Conservation (phyloP, 106 monocot genomes). For the Dendrobium huoshanense region DNA sequence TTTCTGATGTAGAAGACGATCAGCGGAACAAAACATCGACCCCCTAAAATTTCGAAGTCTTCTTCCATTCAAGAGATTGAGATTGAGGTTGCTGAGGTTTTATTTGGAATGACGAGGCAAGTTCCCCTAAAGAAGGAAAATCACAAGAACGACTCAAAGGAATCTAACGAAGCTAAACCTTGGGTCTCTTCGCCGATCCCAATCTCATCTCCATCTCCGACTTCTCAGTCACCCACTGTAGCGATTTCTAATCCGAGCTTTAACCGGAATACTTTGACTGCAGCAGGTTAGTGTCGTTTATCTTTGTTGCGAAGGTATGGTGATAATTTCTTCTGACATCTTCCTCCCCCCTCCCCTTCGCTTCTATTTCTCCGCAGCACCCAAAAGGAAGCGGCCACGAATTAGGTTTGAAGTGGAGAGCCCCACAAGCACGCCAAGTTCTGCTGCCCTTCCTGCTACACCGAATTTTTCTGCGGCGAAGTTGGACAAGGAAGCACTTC, state of each 20-base stretch:
- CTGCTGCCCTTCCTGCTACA: background rate
- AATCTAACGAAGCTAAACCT: conserved; percentile 36
- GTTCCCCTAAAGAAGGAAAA: conserved; percentile 30
- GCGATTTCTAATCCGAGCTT: conserved; percentile 8
- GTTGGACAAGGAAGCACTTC: conserved; percentile 22
- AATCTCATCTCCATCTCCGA: conserved; percentile 15
- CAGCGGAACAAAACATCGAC: conserved; percentile 43
- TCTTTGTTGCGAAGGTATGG: background rate
- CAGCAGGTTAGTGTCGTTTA: conserved; percentile 29
- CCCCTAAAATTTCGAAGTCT: conserved; percentile 49
- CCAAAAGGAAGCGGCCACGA: conserved; percentile 68
- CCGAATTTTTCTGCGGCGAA: conserved; percentile 16
- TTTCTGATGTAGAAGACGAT: conserved; percentile 38
- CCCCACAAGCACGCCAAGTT: conserved; percentile 19
- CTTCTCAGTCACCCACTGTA: conserved; percentile 19
- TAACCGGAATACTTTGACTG: conserved; percentile 20
- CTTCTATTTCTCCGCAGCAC: conserved; percentile 24
- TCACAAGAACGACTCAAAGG: conserved; percentile 38
- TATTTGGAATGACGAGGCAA: conserved; percentile 79
- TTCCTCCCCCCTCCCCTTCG: background rate
- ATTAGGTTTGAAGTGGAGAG: conserved; percentile 59
- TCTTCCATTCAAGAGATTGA: conserved; percentile 69
- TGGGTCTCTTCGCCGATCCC: conserved; percentile 43
- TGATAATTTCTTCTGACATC: background rate
- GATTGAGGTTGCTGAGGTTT: conserved; percentile 94